Base-by-base conservation (phyloP, 2,329 filamentous ascomycete species). In the Pseudonectria buxi region DNA sequence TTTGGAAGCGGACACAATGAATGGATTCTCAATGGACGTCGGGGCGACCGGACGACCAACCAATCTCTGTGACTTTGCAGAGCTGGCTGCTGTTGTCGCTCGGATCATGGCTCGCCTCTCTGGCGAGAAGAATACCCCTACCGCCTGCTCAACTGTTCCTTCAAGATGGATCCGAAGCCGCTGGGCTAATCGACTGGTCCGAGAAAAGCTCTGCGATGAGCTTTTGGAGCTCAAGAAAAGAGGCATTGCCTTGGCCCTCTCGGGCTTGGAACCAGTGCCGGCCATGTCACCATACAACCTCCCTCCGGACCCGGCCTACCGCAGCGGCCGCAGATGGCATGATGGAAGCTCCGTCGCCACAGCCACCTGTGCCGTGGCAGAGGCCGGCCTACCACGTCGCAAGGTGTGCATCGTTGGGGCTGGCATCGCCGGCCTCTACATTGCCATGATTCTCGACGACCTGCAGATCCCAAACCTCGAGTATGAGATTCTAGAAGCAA, bases 401-500 rank as follows among this genome's bases (percentile, higher is more conserved):
- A 56, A 51, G 26, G 46, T 61, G 7, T 56, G 58, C 11, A 64
- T 64, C 33, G 44, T 64, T 12, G 61, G 62, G 12, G 61, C 51
- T n/a, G 62, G 62, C 2, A 50, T 50, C 9, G 49, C 62, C 4
- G 61, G 62, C 5, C 49, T 64, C 7, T 64, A 56, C 38, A 51
- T 57, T 27, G 60, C 57, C 24, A 48, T 60, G 39, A 41, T 61
- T 6, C 46, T 63, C 16, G 56, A 61, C 36, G 51, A 43, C 13
- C 30, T 58, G 10, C 15, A 27, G 2, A 27, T 30, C 3, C 36
- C 58, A 7, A 48, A 54, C 7, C 49, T 63, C 18, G 44, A 55
- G 7, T 65, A 63, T 25, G 59, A 65, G 1, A 59, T 66, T 7
- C 39, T 64, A 0, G 62, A 67, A 30, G 55, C 56, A 2, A 50